Base-by-base conservation (phyloP, 106 monocot species). In the Platanthera guangdongensis region DNA sequence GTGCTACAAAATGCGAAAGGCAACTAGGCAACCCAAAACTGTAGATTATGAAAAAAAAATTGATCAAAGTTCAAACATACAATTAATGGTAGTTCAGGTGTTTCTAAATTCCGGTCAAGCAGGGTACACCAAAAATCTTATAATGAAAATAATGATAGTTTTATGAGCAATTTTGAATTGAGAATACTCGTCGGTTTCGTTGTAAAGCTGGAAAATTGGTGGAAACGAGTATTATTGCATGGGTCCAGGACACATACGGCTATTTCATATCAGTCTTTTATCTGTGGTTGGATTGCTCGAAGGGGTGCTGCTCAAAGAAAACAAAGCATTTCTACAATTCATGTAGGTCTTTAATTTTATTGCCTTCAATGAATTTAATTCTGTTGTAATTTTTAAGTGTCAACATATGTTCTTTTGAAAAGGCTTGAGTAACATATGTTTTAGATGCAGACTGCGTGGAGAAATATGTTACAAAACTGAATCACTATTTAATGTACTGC, bases 121-220 rank as follows among this genome's bases (percentile, higher is more conserved):
- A 77, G 9, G 53, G 22, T 28, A 14, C 19, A 8, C 55, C 10
- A 15, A 71, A 65, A 51, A 59, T 16, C 77, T 39, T 51, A 71
- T 13, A 25, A 1, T 60, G 68, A 18, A 39, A 73, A 21, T 6
- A 48, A 16, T 19, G 32, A 11, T 7, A 70, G 64, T 19, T 65
- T 19, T n/a, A 7, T 21, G 10, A 48, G 73, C 54, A 47, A 75
- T 69, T 7, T 19, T 47, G 84, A 90, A 55, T 16, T 83, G 71
- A 82, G 71, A 52, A 76, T 67, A 28, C 49, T 83, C 45, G 8
- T 85, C 9, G 0, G 32, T 32, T 80, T 84, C 50, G 53, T 85
- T 74, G 7, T 82, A 21, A 87, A 55, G 78, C 15, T 90, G 53
- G 85, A 90, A 81, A 87, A 83, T 73, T 90, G 87, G 87, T 90